Evolutionary conservation across 331 rosid genomes (phyloP).

Genomic region (Phaseolus coccineus): DNA sequence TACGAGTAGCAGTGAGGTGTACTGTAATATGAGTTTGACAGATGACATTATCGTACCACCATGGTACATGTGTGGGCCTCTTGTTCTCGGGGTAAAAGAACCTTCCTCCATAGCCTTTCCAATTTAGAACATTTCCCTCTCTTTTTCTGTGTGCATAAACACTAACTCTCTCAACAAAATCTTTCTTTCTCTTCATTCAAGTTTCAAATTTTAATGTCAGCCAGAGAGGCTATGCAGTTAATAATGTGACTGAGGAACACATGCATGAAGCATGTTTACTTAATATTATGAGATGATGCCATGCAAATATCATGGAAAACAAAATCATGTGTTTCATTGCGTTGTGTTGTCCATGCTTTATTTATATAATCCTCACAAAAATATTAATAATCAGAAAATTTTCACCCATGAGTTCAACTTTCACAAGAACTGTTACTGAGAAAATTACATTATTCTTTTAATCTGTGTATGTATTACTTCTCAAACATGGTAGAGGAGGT

Average conservation of each 20-base stretch:
- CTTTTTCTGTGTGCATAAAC: background rate
- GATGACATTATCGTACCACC: slow-evolving; percentile 14
- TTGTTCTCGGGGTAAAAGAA: slow-evolving; percentile 1
- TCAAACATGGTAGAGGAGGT: background rate
- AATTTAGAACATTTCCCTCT: background rate
- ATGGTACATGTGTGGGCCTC: slow-evolving; percentile 21
- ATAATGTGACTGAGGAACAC: slow-evolving; percentile 25
- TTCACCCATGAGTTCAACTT: background rate
- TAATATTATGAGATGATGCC: background rate
- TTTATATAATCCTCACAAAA: slow-evolving; percentile 7
- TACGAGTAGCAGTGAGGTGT: slow-evolving; percentile 4
- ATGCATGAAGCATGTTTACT: slow-evolving; percentile 10
- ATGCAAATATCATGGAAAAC: slow-evolving; percentile 25
- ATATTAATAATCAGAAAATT: background rate
- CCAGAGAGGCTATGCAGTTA: background rate
- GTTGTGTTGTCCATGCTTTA: background rate
- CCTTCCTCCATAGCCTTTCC: background rate
- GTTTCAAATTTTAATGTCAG: slow-evolving; percentile 10
- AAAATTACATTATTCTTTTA: background rate
- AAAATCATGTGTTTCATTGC: background rate
- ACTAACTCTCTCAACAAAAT: background rate
- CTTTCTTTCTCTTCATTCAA: slow-evolving; percentile 31
- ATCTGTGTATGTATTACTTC: background rate
- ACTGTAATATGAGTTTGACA: slow-evolving; percentile 23
- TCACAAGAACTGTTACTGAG: background rate